Evolutionary conservation across 371 early-diverging fungal genomes (phyloP), one percentile per base, ranked within the genome.

Genomic region (Amoeboaphelidium occidentale): DNA sequence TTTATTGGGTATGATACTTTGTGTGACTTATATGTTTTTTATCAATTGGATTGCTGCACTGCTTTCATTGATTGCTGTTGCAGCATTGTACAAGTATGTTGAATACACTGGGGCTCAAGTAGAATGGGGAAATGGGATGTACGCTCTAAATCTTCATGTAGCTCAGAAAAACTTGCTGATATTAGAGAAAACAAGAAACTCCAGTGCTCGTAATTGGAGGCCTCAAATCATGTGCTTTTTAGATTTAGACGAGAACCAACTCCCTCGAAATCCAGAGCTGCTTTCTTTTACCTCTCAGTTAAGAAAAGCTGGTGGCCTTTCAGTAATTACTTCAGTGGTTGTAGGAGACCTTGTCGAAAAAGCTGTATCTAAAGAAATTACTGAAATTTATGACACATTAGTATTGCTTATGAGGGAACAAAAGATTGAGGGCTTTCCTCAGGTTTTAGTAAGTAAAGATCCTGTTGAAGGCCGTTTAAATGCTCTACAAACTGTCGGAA

Each of bases 201-300:
- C 47, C 22, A 51, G 52, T 23, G 47, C 52, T 26, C 49, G 47
- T 25, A 60, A 62, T 32, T 62, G 62, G 62, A 24, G 56, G 12
- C 63, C 63, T 32, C 63, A 63, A 41, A 42, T 63, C 6, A 43
- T 60, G 23, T 24, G 47, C 25, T 52, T 63, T 23, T 47, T 59
- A 1, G 41, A 58, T 28, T 28, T 55, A 25, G 25, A 56, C 28
- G 43, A 46, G 12, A 24, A 14, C 13, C 17, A 27, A 42, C 23
- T 23, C 42, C 20, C 12, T 43, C n/a, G n/a, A n/a, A 42, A 44
- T 14, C 51, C 27, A 20, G 47, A 42, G 25, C 27, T 44, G 22
- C 22, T 59, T 27, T 52, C 52, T 14, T 53, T 62, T 47, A 14
- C 59, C 27, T 17, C 42, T 6, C 58, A 61, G 22, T 26, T 62